A percentile compares a stretch with the other conserved stretches of the same genome.
These are phyloP conservation scores for Echria macrotheca DNA, from an alignment of 495 filamentous ascomycete species.

Conservation along the genomic window DNA sequence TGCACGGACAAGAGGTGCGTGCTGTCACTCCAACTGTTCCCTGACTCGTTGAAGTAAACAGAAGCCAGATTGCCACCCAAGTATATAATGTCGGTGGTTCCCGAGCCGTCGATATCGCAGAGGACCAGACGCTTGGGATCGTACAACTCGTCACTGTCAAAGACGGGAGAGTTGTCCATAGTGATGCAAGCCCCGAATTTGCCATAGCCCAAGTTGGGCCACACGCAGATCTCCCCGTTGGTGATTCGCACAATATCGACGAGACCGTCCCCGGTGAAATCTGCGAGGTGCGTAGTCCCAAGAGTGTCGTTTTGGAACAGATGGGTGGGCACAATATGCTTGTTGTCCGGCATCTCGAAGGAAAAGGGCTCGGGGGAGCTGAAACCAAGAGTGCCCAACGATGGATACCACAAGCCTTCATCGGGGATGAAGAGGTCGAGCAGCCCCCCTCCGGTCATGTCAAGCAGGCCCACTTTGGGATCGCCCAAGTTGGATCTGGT, in stretches of 20 bases:
- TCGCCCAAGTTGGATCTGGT: background rate
- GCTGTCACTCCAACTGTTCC: conserved; percentile 22
- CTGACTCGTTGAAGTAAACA: conserved; percentile 18
- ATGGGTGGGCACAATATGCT: too few relatives aligned
- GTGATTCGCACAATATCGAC: conserved; percentile 25
- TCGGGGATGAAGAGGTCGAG: conserved; percentile 24
- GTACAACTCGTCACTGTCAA: conserved; percentile 20
- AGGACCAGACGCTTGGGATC: conserved; percentile 13
- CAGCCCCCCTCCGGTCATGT: conserved; percentile 27
- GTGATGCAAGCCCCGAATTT: conserved; percentile 26
- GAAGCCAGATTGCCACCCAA: conserved; percentile 6
- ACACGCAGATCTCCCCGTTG: conserved; percentile 28
- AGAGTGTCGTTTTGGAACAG: too few relatives aligned
- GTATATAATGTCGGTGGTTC: conserved; percentile 33
- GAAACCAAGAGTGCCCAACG: conserved; percentile 4
- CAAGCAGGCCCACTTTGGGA: conserved; percentile 14
- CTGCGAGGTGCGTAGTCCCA: conserved; percentile 15
- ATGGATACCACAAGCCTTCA: conserved; percentile 13
- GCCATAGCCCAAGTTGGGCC: conserved; percentile 34
- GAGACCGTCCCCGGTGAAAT: conserved; percentile 34
- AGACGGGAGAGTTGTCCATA: conserved; percentile 28
- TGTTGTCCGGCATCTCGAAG: too few relatives aligned
- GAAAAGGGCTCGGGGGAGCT: too few relatives aligned
- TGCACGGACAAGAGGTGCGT: conserved; percentile 8
- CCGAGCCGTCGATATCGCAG: conserved; percentile 32